These are phyloP conservation scores for Pichia heedii DNA, from an alignment of 805 yeast species.

Conservation along the genomic window DNA sequence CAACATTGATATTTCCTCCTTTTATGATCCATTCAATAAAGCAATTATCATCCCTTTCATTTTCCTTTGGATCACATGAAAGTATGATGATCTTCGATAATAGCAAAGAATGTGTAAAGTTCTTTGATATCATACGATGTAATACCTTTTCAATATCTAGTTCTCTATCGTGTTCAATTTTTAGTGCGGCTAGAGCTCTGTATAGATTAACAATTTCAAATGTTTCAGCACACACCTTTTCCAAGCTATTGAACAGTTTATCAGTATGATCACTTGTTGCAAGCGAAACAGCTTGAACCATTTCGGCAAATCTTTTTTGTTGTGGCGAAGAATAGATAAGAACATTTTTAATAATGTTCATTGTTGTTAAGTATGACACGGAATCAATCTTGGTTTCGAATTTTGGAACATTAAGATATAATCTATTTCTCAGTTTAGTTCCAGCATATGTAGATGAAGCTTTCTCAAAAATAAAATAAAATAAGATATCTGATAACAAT, in stretches of 20 bases:
- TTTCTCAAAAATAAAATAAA: constrained; percentile 51
- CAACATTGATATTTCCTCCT: constrained; percentile 65
- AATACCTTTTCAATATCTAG: constrained; percentile 25
- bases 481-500: constrained; percentile 55
- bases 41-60: constrained; percentile 12
- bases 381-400: constrained; percentile 65
- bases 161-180: constrained; percentile 31
- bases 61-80: constrained; percentile 19
- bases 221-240: constrained; percentile 6
- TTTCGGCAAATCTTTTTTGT: constrained; percentile 45
- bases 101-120: constrained; percentile 34
- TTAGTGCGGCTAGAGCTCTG: constrained; percentile 33
- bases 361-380: constrained; percentile 58
- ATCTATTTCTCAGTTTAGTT: constrained; percentile 30
- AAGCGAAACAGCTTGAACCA: constrained; percentile 55
- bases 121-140: constrained; percentile 28
- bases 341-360: constrained; percentile 51
- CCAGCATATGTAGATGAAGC: constrained; percentile 34
- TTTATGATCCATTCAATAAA: constrained; percentile 49
- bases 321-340: constrained; percentile 61
- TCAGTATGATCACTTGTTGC: constrained; percentile 59
- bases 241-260: constrained; percentile 12
- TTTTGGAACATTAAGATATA: constrained; percentile 61
- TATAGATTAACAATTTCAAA: constrained; percentile 8
- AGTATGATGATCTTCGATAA: constrained; percentile 32